Conservation (phyloP, 441 rosid genomes). For the Sinapis alba region DNA sequence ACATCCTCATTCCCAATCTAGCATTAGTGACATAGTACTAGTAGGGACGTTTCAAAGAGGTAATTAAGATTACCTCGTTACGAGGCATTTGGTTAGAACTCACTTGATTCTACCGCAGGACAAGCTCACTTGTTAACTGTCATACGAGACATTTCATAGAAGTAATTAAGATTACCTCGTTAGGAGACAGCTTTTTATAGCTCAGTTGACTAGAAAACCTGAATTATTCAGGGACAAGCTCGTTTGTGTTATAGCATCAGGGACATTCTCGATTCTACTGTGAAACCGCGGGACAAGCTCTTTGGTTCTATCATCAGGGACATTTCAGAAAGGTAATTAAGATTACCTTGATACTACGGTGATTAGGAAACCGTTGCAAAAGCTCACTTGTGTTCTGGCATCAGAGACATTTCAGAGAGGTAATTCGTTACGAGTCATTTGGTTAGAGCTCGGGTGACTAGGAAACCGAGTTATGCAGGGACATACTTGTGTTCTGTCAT, state of each 20-base stretch:
- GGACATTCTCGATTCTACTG: not conserved
- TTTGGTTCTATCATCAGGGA: too few species aligned
- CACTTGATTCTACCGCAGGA: not conserved
- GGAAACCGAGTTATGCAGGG: not conserved
- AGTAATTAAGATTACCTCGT: not conserved
- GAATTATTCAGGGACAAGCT: not conserved
- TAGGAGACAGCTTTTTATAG: too few species aligned
- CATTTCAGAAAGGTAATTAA: too few species aligned
- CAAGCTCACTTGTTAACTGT: not conserved
- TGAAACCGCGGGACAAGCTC: not conserved
- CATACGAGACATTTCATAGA: not conserved
- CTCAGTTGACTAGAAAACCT: too few species aligned
- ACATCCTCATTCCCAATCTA: too few species aligned
- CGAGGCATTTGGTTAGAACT: not conserved
- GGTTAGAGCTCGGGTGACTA: not conserved
- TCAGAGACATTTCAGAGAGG: too few species aligned
- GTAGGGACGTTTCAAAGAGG: too few species aligned
- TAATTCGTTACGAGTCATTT: too few species aligned
- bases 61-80: not conserved
- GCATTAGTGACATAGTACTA: not conserved
- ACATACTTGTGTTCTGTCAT: not conserved
- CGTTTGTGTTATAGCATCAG: not conserved
- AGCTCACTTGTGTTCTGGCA: too few species aligned
- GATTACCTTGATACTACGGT: too few species aligned
- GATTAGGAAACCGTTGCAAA: too few species aligned